Evolutionary conservation across 768 basidiomycete species (phyloP).

Genomic region (Mycena vitilis): DNA sequence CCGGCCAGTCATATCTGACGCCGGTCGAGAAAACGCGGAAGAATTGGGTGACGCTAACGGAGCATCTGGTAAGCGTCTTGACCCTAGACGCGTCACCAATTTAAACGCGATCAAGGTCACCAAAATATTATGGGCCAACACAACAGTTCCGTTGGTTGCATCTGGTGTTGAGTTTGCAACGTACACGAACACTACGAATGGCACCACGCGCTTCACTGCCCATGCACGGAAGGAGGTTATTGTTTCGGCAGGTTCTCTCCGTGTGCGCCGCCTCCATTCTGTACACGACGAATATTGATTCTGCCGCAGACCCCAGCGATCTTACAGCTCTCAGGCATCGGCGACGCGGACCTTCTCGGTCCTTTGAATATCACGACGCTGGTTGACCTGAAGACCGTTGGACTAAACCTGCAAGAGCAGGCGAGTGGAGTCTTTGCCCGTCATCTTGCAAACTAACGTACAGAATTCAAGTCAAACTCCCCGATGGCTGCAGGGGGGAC

Average conservation of each 20-base stretch:
- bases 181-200: constrained; percentile 44
- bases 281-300: background rate
- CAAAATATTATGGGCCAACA: constrained; percentile 53
- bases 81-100: background rate
- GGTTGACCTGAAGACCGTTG: constrained; percentile 61
- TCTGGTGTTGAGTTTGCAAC: constrained; percentile 61
- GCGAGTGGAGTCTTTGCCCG: constrained; percentile 33
- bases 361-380: constrained; percentile 58
- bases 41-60: constrained; percentile 62
- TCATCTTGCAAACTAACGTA: background rate
- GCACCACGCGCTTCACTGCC: constrained; percentile 53
- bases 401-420: constrained; percentile 69
- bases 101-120: constrained; percentile 49
- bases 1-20: constrained; percentile 64
- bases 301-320: constrained; percentile 55
- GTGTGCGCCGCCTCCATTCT: constrained; percentile 38
- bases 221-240: constrained; percentile 62
- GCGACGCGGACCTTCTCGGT: constrained; percentile 56
- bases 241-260: constrained; percentile 62
- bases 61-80: constrained; percentile 38
- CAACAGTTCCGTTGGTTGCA: constrained; percentile 52
- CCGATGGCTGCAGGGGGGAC: constrained; percentile 51
- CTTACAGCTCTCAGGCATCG: constrained; percentile 67
- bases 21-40: constrained; percentile 60
- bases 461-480: constrained; percentile 50